These are phyloP conservation scores for Nothophoma quercina DNA, from an alignment of 2,329 filamentous ascomycete genomes.

Conservation along the genomic window DNA sequence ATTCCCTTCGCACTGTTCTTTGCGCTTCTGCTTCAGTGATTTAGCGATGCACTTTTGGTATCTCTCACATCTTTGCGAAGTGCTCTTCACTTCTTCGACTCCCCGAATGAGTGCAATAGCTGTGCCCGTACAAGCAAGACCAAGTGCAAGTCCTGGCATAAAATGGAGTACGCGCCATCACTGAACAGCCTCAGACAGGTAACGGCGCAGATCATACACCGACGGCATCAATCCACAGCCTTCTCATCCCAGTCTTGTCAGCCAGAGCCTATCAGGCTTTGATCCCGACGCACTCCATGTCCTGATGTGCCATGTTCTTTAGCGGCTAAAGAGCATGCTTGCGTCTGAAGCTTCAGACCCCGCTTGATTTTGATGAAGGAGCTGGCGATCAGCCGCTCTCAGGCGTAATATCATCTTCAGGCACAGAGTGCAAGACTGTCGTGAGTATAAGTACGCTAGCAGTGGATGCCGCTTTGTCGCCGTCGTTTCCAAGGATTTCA, in stretches of 20 bases:
- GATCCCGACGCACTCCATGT: background rate
- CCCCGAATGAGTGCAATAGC: too few relatives aligned
- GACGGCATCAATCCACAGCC: background rate
- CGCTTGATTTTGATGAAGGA: slow-evolving; percentile 1
- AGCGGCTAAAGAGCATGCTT: background rate
- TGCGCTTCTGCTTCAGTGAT: too few relatives aligned
- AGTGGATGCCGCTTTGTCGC: too few relatives aligned
- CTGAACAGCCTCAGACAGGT: slow-evolving; percentile 5
- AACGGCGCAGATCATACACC: slow-evolving; percentile 2
- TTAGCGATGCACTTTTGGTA: too few relatives aligned
- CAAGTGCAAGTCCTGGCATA: too few relatives aligned
- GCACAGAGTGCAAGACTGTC: background rate
- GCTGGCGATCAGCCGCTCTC: background rate
- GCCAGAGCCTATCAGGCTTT: background rate
- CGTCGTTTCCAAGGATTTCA: background rate
- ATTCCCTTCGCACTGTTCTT: too few relatives aligned
- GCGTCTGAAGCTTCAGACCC: background rate
- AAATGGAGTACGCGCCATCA: background rate
- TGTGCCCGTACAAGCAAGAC: too few relatives aligned
- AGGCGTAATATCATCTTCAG: background rate
- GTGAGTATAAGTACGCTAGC: background rate
- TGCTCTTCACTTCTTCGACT: too few relatives aligned
- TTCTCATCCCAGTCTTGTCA: background rate
- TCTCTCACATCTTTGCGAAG: too few relatives aligned
- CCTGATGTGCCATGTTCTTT: background rate